Base-by-base conservation (phyloP, 345 rosid genomes). In the Xanthoceras sorbifolium region DNA sequence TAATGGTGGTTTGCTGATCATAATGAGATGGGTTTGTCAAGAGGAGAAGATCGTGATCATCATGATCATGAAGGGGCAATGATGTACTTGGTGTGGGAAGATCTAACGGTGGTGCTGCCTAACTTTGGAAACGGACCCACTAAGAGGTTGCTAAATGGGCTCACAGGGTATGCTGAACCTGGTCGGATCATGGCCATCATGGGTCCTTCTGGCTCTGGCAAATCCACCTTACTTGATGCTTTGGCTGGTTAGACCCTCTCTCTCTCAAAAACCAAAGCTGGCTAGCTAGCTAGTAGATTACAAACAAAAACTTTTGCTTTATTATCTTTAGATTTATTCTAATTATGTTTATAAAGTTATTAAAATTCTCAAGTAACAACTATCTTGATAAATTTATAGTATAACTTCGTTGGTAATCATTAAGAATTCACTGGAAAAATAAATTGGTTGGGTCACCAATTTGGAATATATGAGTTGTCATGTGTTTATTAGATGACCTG, bases 181-280 rank as follows among this genome's bases (percentile, higher is more conserved):
- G 90, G 89, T 3, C 75, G 93, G 84, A 88, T 94, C 84, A 76
- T 88, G 90, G 98, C 98, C 12, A 80, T 94, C 55, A 94, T 93
- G 97, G 98, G 98, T 79, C 97, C 97, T 32, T 94, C 98, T 32
- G 98, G 98, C 3, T 91, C 94, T 36, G 97, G 98, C 34, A 93
- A 94, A 84, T 93, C 97, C 40, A 91, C 97, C 7, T 86, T 94
- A 46, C 97, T 93, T 59, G 98, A 94, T 88, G 88, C 97, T 5
- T 77, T 94, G 9, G 93, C 97, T 80, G 95, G 98, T 92, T 54
- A 34, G 28, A 52, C 52, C 70, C 34, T 66, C 36, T 40, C 54
- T 38, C 9, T 31, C n/a, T n/a, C n/a, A n/a, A n/a, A n/a, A n/a
- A n/a, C n/a, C 38, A 29, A 31, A 42, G 46, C 1, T 42, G 14